A percentile compares a stretch with the other conserved stretches of the same genome.
phyloP scores from a whole-genome alignment of 805 yeast genomes.

The Hanseniaspora valbyensis region DNA sequence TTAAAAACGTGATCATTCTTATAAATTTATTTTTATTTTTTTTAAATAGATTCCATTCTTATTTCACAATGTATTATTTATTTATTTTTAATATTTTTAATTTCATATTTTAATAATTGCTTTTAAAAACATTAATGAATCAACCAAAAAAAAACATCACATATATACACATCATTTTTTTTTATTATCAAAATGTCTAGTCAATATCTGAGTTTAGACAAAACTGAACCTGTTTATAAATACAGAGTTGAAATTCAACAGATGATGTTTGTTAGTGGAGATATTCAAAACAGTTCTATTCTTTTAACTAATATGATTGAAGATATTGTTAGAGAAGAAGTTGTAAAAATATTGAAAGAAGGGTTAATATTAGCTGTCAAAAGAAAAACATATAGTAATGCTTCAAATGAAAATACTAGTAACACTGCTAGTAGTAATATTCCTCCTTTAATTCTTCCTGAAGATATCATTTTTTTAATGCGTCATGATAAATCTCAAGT shows the following conservation, averaged over 20 bases:
- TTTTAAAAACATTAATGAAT: too few species aligned
- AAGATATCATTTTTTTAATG: conserved; percentile 84
- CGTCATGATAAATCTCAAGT: conserved; percentile 93
- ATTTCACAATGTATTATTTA: too few species aligned
- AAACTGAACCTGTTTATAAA: conserved; percentile 40
- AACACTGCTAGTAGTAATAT: conserved; percentile 40
- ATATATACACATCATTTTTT: conserved; percentile 21
- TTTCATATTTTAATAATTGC: too few species aligned
- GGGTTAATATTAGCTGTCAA: conserved; percentile 1
- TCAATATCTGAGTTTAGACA: conserved; percentile 23
- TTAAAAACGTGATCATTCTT: too few species aligned
- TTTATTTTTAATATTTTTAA: too few species aligned
- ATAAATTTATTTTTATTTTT: too few species aligned
- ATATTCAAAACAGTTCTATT: conserved; percentile 84
- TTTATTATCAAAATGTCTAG: conserved; percentile 11
- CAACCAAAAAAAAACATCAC: neutral
- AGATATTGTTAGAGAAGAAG: conserved; percentile 91
- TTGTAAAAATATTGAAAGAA: conserved; percentile 57
- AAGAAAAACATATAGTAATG: conserved; percentile 3
- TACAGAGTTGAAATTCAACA: conserved; percentile 90
- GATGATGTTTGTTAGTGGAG: conserved; percentile 98
- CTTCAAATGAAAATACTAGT: neutral
- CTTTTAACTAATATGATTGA: conserved; percentile 89
- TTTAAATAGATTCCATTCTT: too few species aligned
- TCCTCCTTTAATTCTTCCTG: conserved; percentile 83